A percentile compares a stretch with the other conserved stretches of the same genome.
These are phyloP conservation scores for Talaromyces borbonicus DNA, from an alignment of 495 filamentous ascomycete genomes.

Conservation along the genomic window DNA sequence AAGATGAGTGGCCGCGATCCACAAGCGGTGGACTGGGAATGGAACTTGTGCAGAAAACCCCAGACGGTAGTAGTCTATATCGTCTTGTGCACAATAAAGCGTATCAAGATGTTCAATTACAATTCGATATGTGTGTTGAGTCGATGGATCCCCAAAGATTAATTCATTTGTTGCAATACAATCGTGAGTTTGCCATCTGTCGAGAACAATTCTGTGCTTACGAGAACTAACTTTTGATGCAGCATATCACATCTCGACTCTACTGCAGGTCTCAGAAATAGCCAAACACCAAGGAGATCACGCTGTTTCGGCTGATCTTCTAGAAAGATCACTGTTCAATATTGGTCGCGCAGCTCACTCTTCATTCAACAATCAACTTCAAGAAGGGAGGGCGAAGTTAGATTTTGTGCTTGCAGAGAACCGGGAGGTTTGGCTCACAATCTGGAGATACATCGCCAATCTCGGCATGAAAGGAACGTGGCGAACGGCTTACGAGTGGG, in stretches of 20 bases:
- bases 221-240: neutral
- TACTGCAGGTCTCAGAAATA: slow-evolving; percentile 87
- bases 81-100: slow-evolving; percentile 60
- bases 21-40: slow-evolving; percentile 77
- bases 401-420: slow-evolving; percentile 76
- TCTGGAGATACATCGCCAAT: slow-evolving; percentile 77
- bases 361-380: slow-evolving; percentile 63
- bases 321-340: slow-evolving; percentile 86
- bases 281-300: slow-evolving; percentile 84
- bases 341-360: slow-evolving; percentile 81
- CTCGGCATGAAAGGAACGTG: slow-evolving; percentile 86
- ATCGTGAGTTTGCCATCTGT: slow-evolving; percentile 33
- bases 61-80: slow-evolving; percentile 43
- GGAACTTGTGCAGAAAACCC: slow-evolving; percentile 54
- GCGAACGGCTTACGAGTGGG: slow-evolving; percentile 87
- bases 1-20: slow-evolving; percentile 81
- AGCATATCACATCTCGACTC: slow-evolving; percentile 83
- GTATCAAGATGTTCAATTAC: slow-evolving; percentile 68
- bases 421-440: slow-evolving; percentile 82
- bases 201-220: neutral
- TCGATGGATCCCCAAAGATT: slow-evolving; percentile 70
- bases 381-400: slow-evolving; percentile 67
- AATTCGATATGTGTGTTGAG: slow-evolving; percentile 72
- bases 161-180: slow-evolving; percentile 53
- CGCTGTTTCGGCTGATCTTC: slow-evolving; percentile 72